Base-by-base conservation (phyloP, 441 rosid genomes). In the Jatropha podagrica region DNA sequence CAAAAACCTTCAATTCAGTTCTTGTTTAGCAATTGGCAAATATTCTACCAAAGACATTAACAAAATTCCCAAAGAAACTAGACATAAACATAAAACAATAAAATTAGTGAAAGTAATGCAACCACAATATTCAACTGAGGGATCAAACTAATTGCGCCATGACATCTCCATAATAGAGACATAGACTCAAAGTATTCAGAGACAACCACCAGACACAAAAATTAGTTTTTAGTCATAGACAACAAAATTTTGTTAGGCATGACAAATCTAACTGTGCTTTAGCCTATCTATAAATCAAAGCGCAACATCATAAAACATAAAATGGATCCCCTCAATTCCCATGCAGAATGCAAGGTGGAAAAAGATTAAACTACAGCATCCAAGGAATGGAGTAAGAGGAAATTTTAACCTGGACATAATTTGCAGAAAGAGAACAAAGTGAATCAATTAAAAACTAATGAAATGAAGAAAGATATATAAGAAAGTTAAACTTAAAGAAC, bases 281-380 rank as follows among this genome's bases (percentile, higher is more conserved):
- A 7, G 27, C 7, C 32, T 15, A 5, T 40, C 56, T 13, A 38
- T 38, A 15, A 26, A 6, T 56, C 26, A 18, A 18, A 18, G 32
- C 14, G 41, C 27, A 12, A 2, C 77, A 74, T 26, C 44, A 15
- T 56, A 54, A 60, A 44, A 41, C 37, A 74, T 66, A 71, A 60
- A 56, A 17, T 32, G 41, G 51, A 41, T 42, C 42, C 41, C 17
- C 41, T 54, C 40, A 46, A 11, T 15, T 27, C 51, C 59, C 48
- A 62, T 9, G 44, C 42, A 48, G 41, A 7, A 27, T 27, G 7
- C 60, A 56, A 73, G 15, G 38, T n/a, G 2, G 37, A 49, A 17
- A 73, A 62, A 73, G 66, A 41, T 41, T 13, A 63, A 49, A 49
- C 37, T 41, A 63, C 27, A 73, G 40, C 32, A 63, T 14, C 32